Conservation (phyloP, 176 grass and related monocot genomes). For the Aegilops umbellulata region DNA sequence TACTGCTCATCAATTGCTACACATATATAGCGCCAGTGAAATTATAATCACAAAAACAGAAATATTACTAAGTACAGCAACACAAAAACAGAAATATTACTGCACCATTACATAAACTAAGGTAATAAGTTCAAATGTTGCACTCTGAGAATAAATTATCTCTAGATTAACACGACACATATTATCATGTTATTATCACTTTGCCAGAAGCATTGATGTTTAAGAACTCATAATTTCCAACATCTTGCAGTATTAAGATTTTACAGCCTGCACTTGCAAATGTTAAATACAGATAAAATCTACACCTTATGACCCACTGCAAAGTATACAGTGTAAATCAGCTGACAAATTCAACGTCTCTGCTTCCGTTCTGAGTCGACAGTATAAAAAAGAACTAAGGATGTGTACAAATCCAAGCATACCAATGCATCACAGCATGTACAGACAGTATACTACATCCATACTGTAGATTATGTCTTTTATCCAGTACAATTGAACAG, state of each 20-base stretch:
- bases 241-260: background rate
- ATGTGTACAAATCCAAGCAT: background rate
- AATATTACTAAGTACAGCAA: background rate
- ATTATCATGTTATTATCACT: background rate
- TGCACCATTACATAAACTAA: background rate
- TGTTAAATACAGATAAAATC: background rate
- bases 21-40: background rate
- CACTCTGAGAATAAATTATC: background rate
- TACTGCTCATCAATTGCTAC: background rate
- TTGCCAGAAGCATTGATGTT: background rate
- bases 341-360: background rate
- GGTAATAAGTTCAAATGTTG: background rate
- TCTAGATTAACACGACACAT: constrained; percentile 4
- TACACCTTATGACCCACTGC: background rate
- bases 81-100: too few species aligned
- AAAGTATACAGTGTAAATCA: background rate
- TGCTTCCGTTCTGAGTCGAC: background rate
- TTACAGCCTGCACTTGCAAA: background rate
- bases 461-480: background rate
- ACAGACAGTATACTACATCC: background rate
- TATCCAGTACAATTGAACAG: background rate
- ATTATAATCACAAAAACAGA: background rate
- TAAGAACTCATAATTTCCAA: background rate
- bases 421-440: background rate
- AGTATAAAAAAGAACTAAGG: background rate